Conservation (phyloP, 2,329 filamentous ascomycete species). For the Sporothrix dimorphospora region DNA sequence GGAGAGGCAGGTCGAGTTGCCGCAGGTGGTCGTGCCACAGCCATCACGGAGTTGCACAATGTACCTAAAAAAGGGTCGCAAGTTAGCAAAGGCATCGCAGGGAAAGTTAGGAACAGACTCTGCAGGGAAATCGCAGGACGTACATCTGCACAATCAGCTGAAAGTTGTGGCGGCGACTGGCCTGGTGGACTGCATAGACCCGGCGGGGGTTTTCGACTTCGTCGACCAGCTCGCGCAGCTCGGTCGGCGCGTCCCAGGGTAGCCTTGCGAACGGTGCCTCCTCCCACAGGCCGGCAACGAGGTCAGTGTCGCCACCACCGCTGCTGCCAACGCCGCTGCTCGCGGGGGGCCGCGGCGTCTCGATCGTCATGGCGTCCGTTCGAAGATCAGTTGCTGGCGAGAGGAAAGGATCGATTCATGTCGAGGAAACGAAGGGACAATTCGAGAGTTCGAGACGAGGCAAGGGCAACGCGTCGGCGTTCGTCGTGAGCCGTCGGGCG, state of each 20-base stretch:
- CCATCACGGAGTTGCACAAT: slow-evolving; percentile 81
- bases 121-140: slow-evolving; percentile 38
- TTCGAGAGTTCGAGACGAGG: not conserved
- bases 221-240: slow-evolving; percentile 58
- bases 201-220: slow-evolving; percentile 64
- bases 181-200: slow-evolving; percentile 63
- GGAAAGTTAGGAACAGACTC: slow-evolving; percentile 25
- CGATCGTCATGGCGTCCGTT: slow-evolving; percentile 50
- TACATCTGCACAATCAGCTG: slow-evolving; percentile 71
- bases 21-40: slow-evolving; percentile 70
- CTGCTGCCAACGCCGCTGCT: not conserved
- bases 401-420: not conserved
- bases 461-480: not conserved
- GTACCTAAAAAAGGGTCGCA: slow-evolving; percentile 58
- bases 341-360: slow-evolving; percentile 41
- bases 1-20: slow-evolving; percentile 78
- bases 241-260: slow-evolving; percentile 62
- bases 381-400: not conserved
- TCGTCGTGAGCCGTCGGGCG: not conserved
- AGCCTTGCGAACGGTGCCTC: slow-evolving; percentile 62
- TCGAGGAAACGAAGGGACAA: not conserved
- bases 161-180: slow-evolving; percentile 64
- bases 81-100: slow-evolving; percentile 29
- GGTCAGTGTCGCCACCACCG: slow-evolving; percentile 45
- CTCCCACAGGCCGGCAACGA: slow-evolving; percentile 64